phyloP scores from a whole-genome alignment of 2,329 filamentous ascomycete genomes.

The Aaosphaeria arxii region DNA sequence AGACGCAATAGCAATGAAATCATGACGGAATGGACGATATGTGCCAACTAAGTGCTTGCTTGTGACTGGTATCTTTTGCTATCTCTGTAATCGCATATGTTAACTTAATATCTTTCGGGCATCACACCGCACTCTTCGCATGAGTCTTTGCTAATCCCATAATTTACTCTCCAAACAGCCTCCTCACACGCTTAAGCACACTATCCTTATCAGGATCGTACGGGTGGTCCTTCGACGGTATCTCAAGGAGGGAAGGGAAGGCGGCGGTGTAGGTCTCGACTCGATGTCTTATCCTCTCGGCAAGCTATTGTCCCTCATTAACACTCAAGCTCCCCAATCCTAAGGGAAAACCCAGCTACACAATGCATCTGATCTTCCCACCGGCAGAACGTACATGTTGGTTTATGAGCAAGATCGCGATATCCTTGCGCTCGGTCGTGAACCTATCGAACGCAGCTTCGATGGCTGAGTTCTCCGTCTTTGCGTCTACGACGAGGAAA shows the following conservation, averaged over 20 bases:
- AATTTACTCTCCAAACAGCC: slow-evolving; percentile 67
- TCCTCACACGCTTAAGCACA: slow-evolving; percentile 81
- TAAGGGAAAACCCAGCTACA: too few relatives aligned
- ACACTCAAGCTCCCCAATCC: too few relatives aligned
- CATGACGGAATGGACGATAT: background rate
- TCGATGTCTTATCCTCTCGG: slow-evolving; percentile 85
- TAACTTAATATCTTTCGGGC: too few relatives aligned
- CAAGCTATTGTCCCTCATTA: slow-evolving; percentile 60
- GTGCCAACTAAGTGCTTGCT: too few relatives aligned
- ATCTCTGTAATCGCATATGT: too few relatives aligned
- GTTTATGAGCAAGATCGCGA: slow-evolving; percentile 94
- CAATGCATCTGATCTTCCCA: background rate
- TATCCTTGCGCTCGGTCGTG: slow-evolving; percentile 88
- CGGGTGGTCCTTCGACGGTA: slow-evolving; percentile 97
- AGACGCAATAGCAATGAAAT: background rate
- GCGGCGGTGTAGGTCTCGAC: slow-evolving; percentile 91
- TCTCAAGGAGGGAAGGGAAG: slow-evolving; percentile 94
- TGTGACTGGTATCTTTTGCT: too few relatives aligned
- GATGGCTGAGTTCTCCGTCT: slow-evolving; percentile 85
- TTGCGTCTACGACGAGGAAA: slow-evolving; percentile 92
- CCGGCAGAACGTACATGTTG: slow-evolving; percentile 67
- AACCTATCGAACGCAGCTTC: slow-evolving; percentile 88
- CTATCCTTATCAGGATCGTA: slow-evolving; percentile 99
- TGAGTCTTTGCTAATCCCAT: background rate
- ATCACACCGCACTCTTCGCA: background rate